Evolutionary conservation across 768 basidiomycete species (phyloP).

Genomic region (Amanita inopinata): DNA sequence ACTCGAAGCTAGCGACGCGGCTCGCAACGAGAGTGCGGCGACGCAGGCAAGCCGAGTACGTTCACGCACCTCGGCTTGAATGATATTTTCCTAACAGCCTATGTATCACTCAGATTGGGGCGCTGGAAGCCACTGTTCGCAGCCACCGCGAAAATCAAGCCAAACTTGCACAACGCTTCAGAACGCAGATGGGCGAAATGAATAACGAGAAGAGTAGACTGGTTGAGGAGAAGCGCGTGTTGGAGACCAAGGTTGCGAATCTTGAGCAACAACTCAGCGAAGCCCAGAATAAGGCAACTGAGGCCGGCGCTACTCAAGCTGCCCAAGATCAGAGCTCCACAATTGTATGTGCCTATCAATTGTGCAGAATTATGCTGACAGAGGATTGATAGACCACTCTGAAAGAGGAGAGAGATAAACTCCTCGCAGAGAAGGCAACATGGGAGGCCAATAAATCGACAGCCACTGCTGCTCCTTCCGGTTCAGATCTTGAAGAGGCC

Average conservation of each 20-base stretch:
- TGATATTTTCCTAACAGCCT: not conserved
- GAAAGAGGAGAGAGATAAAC: slow-evolving; percentile 48
- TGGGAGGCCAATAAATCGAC: slow-evolving; percentile 25
- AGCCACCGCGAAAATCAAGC: slow-evolving; percentile 25
- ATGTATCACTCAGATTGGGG: slow-evolving; percentile 25
- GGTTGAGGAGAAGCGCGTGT: slow-evolving; percentile 26
- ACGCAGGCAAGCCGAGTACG: slow-evolving; percentile 23
- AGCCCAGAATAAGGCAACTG: slow-evolving; percentile 14
- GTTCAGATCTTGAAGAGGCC: slow-evolving; percentile 19
- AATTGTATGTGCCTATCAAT: slow-evolving; percentile 22
- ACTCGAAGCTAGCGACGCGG: slow-evolving; percentile 9
- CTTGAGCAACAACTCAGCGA: slow-evolving; percentile 27
- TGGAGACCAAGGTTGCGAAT: slow-evolving; percentile 28
- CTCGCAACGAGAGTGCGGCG: slow-evolving; percentile 21
- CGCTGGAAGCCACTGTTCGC: slow-evolving; percentile 33
- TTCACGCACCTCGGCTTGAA: not conserved
- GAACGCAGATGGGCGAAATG: slow-evolving; percentile 22
- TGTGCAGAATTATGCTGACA: slow-evolving; percentile 3
- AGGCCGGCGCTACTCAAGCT: slow-evolving; percentile 15
- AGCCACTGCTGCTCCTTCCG: slow-evolving; percentile 15
- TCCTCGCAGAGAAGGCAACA: slow-evolving; percentile 50
- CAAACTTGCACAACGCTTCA: slow-evolving; percentile 20
- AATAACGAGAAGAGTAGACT: slow-evolving; percentile 27
- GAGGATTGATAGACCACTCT: slow-evolving; percentile 33
- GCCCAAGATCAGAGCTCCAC: slow-evolving; percentile 23